Base-by-base conservation (phyloP, 768 basidiomycete genomes). In the Russula compacta region DNA sequence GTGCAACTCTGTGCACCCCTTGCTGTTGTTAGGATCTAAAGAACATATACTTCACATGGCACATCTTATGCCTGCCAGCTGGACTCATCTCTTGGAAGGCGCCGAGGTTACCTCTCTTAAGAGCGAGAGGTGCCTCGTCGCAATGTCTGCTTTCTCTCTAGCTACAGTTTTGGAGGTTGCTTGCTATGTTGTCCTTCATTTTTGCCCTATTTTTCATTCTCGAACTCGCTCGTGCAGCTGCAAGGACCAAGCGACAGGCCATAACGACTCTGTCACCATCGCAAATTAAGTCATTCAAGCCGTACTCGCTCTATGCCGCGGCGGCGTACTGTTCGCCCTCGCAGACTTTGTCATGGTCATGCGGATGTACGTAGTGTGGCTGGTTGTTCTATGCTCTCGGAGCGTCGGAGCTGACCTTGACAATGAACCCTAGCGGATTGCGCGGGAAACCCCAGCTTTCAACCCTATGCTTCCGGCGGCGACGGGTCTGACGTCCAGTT, bases 221-320 rank as follows among this genome's bases (percentile, higher is more conserved):
- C 15, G 38, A 46, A 43, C 2, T 60, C 33, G 47, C 53, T 33
- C 14, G n/a, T 3, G 59, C 53, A 8, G 40, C 47, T n/a, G 33
- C 39, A 8, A 6, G 42, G 6, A 33, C 29, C 14, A 11, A 36
- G 10, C n/a, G 32, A 24, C 46, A 56, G 17, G 40, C 11, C 29
- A 40, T 33, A n/a, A 24, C 49, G 14, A 54, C 36, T 5, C 52
- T 63, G 17, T 38, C 59, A 1, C 8, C 29, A 29, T 15, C 15
- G 0, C 73, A 82, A 63, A 76, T 83, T 9, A 65, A 73, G 6
- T 49, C 67, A 7, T 84, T 77, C 69, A 77, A 67, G 47, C 75
- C 82, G 0, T 84, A 77, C 71, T 77, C 80, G 0, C 72, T 69
- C 58, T 83, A 78, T 64, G 81, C 83, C 0, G 77, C 78, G 39